Base-by-base conservation (phyloP, 2,329 filamentous ascomycete genomes). In the Xylariaceae sp. region DNA sequence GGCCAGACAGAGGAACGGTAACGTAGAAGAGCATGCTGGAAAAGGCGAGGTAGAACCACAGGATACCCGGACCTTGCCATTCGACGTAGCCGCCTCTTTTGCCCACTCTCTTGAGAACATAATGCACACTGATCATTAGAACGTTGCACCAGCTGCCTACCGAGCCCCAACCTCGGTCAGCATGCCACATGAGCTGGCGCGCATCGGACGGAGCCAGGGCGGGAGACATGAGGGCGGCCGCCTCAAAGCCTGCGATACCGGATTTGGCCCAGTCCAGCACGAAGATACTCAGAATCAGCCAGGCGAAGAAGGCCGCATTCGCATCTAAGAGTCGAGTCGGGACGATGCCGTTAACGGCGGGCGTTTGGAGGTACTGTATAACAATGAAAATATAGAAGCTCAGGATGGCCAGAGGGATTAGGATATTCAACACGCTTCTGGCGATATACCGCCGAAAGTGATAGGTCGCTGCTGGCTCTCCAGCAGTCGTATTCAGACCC, bases 211-310 rank as follows among this genome's bases (percentile, higher is more conserved):
- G 56, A 11, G 56, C 56, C 51, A 45, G 39, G 30, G 44, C 30
- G 45, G 56, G 56, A 42, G 47, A 42, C 15, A 50, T 37, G 23
- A 58, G 23, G 7, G 53, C 34, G 42, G 51, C 56, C 2, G 56
- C 51, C 30, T 58, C 56, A 18, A 58, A 58, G 17, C 56, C 53
- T 18, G 56, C 44, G 34, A 58, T 35, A 11, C 51, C 35, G 7
- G 56, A 18, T 50, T 58, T 53, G 17, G 53, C 42, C 56, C 56
- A 58, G 30, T 58, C 56, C 5, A 58, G 51, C 5, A 58, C 37
- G 34, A 58, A 54, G 11, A 58, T 54, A 30, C 56, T 53, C 17
- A 58, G 6, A 18, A 58, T 50, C 11, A 58, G 13, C 56, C 56
- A 58, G 10, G 51, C 56, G 34, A 23, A 58, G n/a, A 58, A 58